Base-by-base conservation (phyloP, 108 stramenopile genomes). In the Skeletonema menzelii region DNA sequence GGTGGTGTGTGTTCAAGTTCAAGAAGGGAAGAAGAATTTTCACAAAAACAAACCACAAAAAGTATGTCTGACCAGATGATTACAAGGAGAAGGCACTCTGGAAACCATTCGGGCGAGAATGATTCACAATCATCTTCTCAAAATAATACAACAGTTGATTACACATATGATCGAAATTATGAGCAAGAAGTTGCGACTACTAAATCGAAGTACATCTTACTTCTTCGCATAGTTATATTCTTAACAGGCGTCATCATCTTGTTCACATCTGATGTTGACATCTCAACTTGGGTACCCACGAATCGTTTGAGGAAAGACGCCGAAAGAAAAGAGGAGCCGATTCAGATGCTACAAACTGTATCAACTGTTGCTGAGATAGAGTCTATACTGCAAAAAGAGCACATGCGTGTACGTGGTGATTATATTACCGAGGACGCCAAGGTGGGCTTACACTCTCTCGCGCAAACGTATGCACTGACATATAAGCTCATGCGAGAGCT, bases 361-460 rank as follows among this genome's bases (percentile, higher is more conserved):
- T 10, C 49, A 8, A 53, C 49, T 53, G 49, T 53, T 53, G 49
- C 49, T 53, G 49, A 53, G 49, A 53, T 53, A 22, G 49, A 53
- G 22, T 53, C 49, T 53, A 53, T 22, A 24, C 49, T 53, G 22
- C 20, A 24, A 53, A 53, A 22, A 22, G 49, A 53, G 8, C 49
- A 53, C 20, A 24, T 5, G 49, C 22, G 22, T 24, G 2, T 53
- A 53, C 8, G 24, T 22, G 22, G 49, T 53, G 49, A 20, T 42
- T 12, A 4, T 22, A 22, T 53, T 2, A 7, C 2, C 6, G 49
- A 53, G 5, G 49, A 24, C 0, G 22, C 49, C 49, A 24, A 22
- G 22, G 8, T 24, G 1, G 22, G 22, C 2, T 10, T 53, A 7
- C 22, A 24, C 22, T 22, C 49, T 7, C 22, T 53, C 49, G 49